Base-by-base conservation (phyloP, 805 yeast species). In the Saccharomycopsis javanensis region DNA sequence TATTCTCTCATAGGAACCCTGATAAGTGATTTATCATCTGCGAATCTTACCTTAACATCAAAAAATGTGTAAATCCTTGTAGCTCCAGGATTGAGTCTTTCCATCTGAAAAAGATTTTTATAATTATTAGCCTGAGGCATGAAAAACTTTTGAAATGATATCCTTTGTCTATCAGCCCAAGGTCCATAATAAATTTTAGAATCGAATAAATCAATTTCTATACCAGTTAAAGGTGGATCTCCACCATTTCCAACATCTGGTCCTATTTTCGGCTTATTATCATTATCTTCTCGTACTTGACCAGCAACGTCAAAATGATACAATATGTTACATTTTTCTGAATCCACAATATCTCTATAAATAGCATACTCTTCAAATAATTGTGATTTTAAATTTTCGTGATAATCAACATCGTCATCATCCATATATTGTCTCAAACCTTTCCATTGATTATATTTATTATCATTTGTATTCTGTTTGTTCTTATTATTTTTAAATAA, bases 91-190 rank as follows among this genome's bases (percentile, higher is more conserved):
- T 57, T 54, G 3, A 79, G 68, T 2, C 69, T 68, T 3, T 72
- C 71, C 4, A 67, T 67, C 0, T 82, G 78, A 10, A 64, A 63
- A 2, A 81, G 70, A 64, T 89, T 88, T 51, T 83, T 70, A 27
- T 85, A 79, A 4, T 60, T 60, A 51, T 58, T 54, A 10, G 81
- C 66, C 0, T 77, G 67, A 0, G 99, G 99, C 57, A 85, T 80
- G 25, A 94, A 71, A 70, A 83, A 71, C 15, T 74, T 70, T 57
- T 85, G 90, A 8, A 91, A 64, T 1, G 82, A 78, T 1, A 75
- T 75, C 16, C 96, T 68, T 68, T 94, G 96, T 37, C 92, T 80
- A 59, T 94, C 96, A 0, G 97, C 87, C 97, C 97, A 92, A 0
- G 99, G 96, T 0, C 99, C 99, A 66, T 88, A 91, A 63, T 85